Evolutionary conservation across 495 filamentous ascomycete species (phyloP).

Genomic region (Aspergillus sclerotioniger): DNA sequence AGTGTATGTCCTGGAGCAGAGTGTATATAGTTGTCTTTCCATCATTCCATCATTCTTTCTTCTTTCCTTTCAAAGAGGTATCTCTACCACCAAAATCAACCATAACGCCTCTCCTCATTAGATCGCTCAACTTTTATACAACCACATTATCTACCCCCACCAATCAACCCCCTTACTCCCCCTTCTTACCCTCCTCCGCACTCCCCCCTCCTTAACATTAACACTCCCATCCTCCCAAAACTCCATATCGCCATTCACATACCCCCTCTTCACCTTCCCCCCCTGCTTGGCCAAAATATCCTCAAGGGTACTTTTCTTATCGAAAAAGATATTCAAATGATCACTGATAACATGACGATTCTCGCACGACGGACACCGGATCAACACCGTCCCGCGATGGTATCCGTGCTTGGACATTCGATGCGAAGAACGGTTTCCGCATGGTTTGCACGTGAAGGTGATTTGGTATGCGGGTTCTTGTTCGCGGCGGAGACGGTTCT

Average conservation of each 20-base stretch:
- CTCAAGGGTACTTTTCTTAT: slow-evolving; percentile 36
- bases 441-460: slow-evolving; percentile 90
- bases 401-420: slow-evolving; percentile 88
- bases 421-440: slow-evolving; percentile 70
- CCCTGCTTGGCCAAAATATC: slow-evolving; percentile 38
- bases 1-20: not conserved
- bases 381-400: slow-evolving; percentile 81
- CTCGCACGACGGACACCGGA: slow-evolving; percentile 79
- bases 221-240: slow-evolving; percentile 65
- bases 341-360: slow-evolving; percentile 90
- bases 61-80: slow-evolving; percentile 13
- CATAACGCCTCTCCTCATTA: not conserved
- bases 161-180: not conserved
- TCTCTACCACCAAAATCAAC: slow-evolving; percentile 12
- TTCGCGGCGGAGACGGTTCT: slow-evolving; percentile 34
- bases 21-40: not conserved
- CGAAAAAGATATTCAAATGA: slow-evolving; percentile 61
- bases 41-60: not conserved
- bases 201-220: slow-evolving; percentile 16
- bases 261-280: slow-evolving; percentile 30
- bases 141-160: not conserved
- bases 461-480: slow-evolving; percentile 74
- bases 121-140: not conserved
- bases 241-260: slow-evolving; percentile 58
- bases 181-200: slow-evolving; percentile 12